Evolutionary conservation across 2,329 filamentous ascomycete genomes (phyloP), one percentile per base, ranked within the genome.

Genomic region (Seiridium unicorne): DNA sequence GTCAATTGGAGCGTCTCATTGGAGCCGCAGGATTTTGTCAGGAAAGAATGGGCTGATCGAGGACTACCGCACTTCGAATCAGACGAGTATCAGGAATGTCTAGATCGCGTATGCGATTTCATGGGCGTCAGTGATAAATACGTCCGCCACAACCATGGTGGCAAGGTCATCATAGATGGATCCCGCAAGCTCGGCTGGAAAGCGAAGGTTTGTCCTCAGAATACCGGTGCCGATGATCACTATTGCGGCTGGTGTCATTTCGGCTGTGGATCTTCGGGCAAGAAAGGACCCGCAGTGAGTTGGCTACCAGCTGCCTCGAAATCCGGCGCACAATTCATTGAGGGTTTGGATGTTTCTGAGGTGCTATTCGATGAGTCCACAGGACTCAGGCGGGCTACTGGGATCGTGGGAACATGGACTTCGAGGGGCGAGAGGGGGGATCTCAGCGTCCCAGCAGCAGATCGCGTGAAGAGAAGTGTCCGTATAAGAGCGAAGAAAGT

Each of bases 241-340:
- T 86, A 88, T 68, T 96, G 92, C 69, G 89, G 89, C 8, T 80
- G 81, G 62, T 89, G 86, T 70, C 78, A 81, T 42, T 67, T 87
- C 40, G 86, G 86, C 9, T 89, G 86, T 66, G 84, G 84, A 26
- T 84, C 85, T 2, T 86, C 83, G 51, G 86, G 88, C 64, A 97
- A 97, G 77, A 88, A 90, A 72, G 92, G 93, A 0, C 90, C 93
- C 0, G 84, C 85, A 0, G 86, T 91, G 32, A 86, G 86, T 5
- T 97, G 87, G 81, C 79, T 97, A 11, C 91, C 91, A 0, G 91
- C 93, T 66, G 93, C 94, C 2, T 89, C 88, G 1, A 82, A 82
- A 57, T 87, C 90, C 0, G 93, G 93, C 0, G 91, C 93, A 1
- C 80, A 84, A 64, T 97, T 97, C 70, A 84, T 96, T 60, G 92